Evolutionary conservation across 805 yeast genomes (phyloP).

Genomic region (Yarrowia bubula): DNA sequence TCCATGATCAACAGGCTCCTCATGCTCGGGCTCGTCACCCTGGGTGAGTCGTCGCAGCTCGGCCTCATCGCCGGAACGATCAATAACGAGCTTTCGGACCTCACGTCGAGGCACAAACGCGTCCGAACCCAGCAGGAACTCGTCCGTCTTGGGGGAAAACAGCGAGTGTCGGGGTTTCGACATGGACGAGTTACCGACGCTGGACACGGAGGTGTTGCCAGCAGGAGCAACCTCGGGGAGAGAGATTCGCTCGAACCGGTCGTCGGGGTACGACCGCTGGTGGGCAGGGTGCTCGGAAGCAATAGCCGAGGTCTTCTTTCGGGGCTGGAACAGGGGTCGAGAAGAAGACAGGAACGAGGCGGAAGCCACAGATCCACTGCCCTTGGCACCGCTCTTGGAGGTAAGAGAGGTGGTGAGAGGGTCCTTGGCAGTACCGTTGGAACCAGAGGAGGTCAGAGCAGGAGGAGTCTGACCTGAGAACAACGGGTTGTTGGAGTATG

Average conservation of each 20-base stretch:
- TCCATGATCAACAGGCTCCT: slow-evolving; percentile 26
- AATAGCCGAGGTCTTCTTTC: slow-evolving; percentile 23
- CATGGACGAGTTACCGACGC: neutral
- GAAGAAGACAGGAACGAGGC: slow-evolving; percentile 63
- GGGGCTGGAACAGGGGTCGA: slow-evolving; percentile 49
- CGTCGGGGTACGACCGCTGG: slow-evolving; percentile 22
- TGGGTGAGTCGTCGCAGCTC: slow-evolving; percentile 18
- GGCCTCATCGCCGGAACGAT: slow-evolving; percentile 40
- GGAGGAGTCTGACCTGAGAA: slow-evolving; percentile 42
- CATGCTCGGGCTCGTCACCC: slow-evolving; percentile 27
- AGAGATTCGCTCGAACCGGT: slow-evolving; percentile 13
- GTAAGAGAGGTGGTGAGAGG: slow-evolving; percentile 51
- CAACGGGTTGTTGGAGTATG: slow-evolving; percentile 77
- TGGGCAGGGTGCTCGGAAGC: slow-evolving; percentile 6
- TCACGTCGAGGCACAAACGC: slow-evolving; percentile 64
- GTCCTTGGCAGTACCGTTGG: slow-evolving; percentile 38
- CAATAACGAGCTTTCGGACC: slow-evolving; percentile 55
- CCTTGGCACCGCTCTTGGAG: slow-evolving; percentile 41
- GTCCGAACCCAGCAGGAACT: slow-evolving; percentile 66
- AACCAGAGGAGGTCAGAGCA: slow-evolving; percentile 42
- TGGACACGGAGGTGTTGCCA: slow-evolving; percentile 9
- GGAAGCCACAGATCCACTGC: slow-evolving; percentile 56
- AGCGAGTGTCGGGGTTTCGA: slow-evolving; percentile 32
- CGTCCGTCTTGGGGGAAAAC: slow-evolving; percentile 54
- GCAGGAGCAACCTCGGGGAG: slow-evolving; percentile 7